Conservation (phyloP, 306 rosid species). For the Mimosa pudica region DNA sequence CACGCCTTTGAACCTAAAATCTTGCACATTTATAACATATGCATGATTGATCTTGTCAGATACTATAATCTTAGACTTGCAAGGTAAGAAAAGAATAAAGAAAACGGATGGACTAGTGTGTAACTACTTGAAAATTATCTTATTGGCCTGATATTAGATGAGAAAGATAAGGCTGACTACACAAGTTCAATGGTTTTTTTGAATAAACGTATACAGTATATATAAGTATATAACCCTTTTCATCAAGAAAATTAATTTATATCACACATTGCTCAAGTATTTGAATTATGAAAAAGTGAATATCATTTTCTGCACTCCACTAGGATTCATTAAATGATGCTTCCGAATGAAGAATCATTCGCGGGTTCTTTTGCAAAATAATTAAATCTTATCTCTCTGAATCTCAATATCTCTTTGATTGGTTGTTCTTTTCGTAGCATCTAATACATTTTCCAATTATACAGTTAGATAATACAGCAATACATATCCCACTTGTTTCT, state of each 20-base stretch:
- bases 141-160: constrained; percentile 7
- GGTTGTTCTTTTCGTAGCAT: constrained; percentile 27
- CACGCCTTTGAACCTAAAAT: constrained; percentile 16
- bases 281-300: constrained; percentile 4
- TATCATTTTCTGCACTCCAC: constrained; percentile 10
- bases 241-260: background rate
- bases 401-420: constrained; percentile 28
- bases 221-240: background rate
- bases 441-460: background rate
- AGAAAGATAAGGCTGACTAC: background rate
- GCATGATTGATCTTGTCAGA: constrained; percentile 31
- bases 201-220: background rate
- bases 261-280: background rate
- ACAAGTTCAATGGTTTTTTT: background rate
- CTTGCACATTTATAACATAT: constrained; percentile 29
- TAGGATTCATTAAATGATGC: constrained; percentile 35
- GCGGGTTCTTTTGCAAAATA: constrained; percentile 42
- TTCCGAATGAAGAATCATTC: constrained; percentile 37
- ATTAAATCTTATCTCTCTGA: constrained; percentile 14
- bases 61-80: constrained; percentile 37
- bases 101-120: background rate
- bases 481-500: constrained; percentile 44
- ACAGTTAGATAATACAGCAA: background rate
- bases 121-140: constrained; percentile 24
- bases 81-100: constrained; percentile 46